Conservation (phyloP, 2,329 filamentous ascomycete genomes). For the Pseudogymnoascus sp. region DNA sequence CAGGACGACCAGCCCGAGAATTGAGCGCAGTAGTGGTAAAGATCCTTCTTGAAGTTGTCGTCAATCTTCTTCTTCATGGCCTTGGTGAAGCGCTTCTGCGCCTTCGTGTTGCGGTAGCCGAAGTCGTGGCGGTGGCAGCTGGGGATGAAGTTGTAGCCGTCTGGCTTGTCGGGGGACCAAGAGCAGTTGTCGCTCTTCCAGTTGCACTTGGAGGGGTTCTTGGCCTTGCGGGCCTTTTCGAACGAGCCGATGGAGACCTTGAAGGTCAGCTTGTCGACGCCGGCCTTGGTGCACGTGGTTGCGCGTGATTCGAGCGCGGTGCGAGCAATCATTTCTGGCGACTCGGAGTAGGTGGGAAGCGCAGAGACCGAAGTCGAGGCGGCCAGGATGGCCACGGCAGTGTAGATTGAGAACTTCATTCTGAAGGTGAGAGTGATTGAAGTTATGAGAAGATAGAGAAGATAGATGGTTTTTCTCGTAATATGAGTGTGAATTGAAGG, state of each 20-base stretch:
- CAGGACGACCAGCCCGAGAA: neutral
- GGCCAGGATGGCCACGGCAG: neutral
- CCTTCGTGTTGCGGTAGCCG: conserved; percentile 46
- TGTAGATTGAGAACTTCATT: neutral
- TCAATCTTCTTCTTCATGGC: conserved; percentile 39
- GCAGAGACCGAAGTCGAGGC: neutral
- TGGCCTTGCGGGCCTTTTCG: conserved; percentile 32
- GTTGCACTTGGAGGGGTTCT: conserved; percentile 33
- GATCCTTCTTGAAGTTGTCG: conserved; percentile 40
- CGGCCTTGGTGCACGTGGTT: conserved; percentile 14
- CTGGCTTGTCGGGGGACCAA: conserved; percentile 37
- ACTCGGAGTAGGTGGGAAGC: neutral
- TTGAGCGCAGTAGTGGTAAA: neutral
- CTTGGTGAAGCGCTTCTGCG: conserved; percentile 40
- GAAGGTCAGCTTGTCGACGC: conserved; percentile 44
- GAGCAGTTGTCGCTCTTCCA: conserved; percentile 40
- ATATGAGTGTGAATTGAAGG: neutral
- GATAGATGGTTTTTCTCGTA: neutral
- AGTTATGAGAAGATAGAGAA: neutral
- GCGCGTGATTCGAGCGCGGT: conserved; percentile 1
- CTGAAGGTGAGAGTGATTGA: neutral
- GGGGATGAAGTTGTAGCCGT: conserved; percentile 36
- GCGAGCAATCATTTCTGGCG: neutral
- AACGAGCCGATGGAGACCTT: conserved; percentile 36
- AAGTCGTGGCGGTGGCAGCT: conserved; percentile 50